Base-by-base conservation (phyloP, 768 basidiomycete species). In the Mrakia gelida region DNA sequence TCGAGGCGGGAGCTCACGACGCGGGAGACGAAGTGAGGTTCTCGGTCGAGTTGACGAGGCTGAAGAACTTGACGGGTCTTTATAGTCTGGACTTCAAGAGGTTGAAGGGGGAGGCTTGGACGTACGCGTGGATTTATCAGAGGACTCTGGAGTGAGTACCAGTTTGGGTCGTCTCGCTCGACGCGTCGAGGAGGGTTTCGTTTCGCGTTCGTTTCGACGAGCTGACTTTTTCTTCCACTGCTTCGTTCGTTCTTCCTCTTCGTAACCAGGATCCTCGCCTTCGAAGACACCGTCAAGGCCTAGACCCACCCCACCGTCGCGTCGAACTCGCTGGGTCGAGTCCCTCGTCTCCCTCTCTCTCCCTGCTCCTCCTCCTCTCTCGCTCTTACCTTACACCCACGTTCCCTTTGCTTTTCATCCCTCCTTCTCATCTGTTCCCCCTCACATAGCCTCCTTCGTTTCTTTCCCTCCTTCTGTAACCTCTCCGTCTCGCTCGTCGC, bases 21-120 rank as follows among this genome's bases (percentile, higher is more conserved):
- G 89, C 89, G 28, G 94, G 94, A 43, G 96, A 96, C 81, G 97
- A 98, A 89, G 94, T 99, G 81, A 90, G 93, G 81, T 98, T 98
- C 87, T 93, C 90, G 18, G 92, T 98, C 80, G 97, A 99, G 86
- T 85, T 99, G 80, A 98, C 96, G 68, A 87, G 92, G 81, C 87
- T 99, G 81, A 92, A 93, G 84, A 89, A 94, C 80, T 87, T 98
- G 81, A 92, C 91, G 81, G 93, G 93, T 83, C 92, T 95, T 65
- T 95, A 91, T 84, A 92, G 91, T 85, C 87, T 98, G 81, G 95
- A 98, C 85, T 91, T 98, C 83, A 89, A 95, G 82, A 86, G 97
- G 80, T 83, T 98, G 82, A 95, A 96, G 84, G 97, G 97, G 34
- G 41, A 43, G 38, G 67, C 54, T 13, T 79, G 78, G 78, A 74